These are phyloP conservation scores for Pyrenophora teres DNA, from an alignment of 2,329 filamentous ascomycete genomes.

Conservation along the genomic window DNA sequence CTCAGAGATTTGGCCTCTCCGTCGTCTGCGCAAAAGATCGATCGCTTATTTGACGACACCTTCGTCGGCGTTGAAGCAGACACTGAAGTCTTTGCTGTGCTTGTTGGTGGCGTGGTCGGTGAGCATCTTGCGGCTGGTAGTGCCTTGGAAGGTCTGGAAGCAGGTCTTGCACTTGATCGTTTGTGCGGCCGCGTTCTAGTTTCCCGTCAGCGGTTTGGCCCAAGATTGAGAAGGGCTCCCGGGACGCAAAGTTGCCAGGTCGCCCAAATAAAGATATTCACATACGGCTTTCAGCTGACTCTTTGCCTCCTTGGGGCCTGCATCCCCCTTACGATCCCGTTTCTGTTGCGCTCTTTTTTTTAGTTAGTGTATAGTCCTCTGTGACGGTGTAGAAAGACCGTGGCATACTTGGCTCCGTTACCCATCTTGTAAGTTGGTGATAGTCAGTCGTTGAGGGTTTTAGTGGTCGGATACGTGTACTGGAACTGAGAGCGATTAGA, in stretches of 20 bases:
- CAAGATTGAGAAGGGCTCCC: background rate
- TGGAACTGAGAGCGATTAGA: constrained; percentile 9
- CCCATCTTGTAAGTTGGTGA: constrained; percentile 37
- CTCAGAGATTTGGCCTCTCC: constrained; percentile 2
- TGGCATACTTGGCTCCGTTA: constrained; percentile 46
- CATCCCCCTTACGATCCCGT: constrained; percentile 43
- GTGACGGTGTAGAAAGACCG: background rate
- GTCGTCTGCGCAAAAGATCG: background rate
- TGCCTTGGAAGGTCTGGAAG: constrained; percentile 80
- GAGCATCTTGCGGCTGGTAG: constrained; percentile 72
- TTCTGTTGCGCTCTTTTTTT: constrained; percentile 42
- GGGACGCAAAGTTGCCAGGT: background rate
- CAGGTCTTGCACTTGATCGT: constrained; percentile 77
- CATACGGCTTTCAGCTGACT: constrained; percentile 44
- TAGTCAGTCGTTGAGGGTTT: constrained; percentile 22
- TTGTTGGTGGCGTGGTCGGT: constrained; percentile 75
- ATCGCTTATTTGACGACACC: constrained; percentile 34
- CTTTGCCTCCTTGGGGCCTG: constrained; percentile 42
- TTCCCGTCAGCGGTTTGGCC: constrained; percentile 2
- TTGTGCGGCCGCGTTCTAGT: constrained; percentile 72
- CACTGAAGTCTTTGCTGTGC: constrained; percentile 71
- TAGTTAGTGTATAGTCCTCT: constrained; percentile 23
- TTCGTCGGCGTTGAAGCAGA: constrained; percentile 64
- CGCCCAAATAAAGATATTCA: background rate
- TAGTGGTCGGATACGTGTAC: constrained; percentile 6